A percentile compares a stretch with the other conserved stretches of the same genome.
phyloP scores from a whole-genome alignment of 192 early-diverging fungal species.

The Backusella morwellensis region DNA sequence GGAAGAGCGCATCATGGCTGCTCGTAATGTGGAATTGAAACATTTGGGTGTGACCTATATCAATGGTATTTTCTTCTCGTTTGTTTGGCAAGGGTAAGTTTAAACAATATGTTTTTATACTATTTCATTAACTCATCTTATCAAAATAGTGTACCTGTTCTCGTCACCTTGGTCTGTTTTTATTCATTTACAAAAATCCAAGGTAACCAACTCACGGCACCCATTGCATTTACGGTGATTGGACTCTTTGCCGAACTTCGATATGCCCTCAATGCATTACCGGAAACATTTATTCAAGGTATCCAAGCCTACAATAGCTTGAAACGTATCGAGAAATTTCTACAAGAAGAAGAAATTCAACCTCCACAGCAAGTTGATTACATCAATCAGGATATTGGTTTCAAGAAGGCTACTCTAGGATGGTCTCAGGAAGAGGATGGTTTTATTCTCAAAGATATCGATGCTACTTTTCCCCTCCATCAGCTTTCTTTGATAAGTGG shows the following conservation, averaged over 20 bases:
- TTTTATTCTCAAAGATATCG: conserved; percentile 47
- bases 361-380: conserved; percentile 16
- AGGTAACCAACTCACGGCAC: conserved; percentile 55
- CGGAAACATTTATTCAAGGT: conserved; percentile 64
- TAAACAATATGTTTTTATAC: background rate
- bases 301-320: conserved; percentile 61
- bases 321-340: conserved; percentile 40
- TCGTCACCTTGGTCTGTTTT: conserved; percentile 30
- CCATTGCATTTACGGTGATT: conserved; percentile 81
- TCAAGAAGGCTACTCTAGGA: conserved; percentile 48
- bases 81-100: conserved; percentile 37
- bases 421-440: conserved; percentile 46
- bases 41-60: conserved; percentile 26
- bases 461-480: conserved; percentile 43
- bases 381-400: conserved; percentile 29
- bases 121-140: background rate
- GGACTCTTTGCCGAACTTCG: conserved; percentile 85
- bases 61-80: background rate
- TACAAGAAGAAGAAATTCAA: conserved; percentile 44
- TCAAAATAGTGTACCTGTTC: conserved; percentile 18
- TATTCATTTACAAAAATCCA: conserved; percentile 26
- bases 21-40: conserved; percentile 44
- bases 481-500: conserved; percentile 61
- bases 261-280: conserved; percentile 81
- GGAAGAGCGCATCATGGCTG: conserved; percentile 49